Evolutionary conservation across 2,329 filamentous ascomycete species (phyloP).

Genomic region (Stemphylium beticola): DNA sequence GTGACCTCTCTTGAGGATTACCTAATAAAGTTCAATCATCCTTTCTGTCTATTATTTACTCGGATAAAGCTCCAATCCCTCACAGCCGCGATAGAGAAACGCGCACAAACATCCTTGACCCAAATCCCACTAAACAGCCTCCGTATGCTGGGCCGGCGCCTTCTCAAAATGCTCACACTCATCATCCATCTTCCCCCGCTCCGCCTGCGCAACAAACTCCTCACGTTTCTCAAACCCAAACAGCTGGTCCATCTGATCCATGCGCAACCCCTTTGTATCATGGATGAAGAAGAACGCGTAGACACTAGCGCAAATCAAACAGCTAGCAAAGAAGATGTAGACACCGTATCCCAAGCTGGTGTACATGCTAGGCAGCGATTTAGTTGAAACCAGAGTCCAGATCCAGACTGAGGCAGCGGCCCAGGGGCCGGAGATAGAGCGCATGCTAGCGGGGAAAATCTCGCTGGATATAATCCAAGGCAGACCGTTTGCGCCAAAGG

Average conservation of each 20-base stretch:
- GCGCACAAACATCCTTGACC: too few relatives aligned
- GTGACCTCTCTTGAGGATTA: too few relatives aligned
- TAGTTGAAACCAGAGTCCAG: constrained; percentile 50
- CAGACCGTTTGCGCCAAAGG: constrained; percentile 50
- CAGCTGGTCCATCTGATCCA: constrained; percentile 49
- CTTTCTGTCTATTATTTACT: too few relatives aligned
- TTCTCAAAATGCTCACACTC: constrained; percentile 29
- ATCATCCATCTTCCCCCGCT: constrained; percentile 13
- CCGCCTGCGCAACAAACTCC: constrained; percentile 6
- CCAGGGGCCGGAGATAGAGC: constrained; percentile 49
- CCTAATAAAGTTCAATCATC: too few relatives aligned
- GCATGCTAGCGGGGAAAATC: constrained; percentile 50
- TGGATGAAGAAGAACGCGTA: constrained; percentile 52
- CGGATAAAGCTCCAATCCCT: too few relatives aligned
- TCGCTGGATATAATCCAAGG: constrained; percentile 55
- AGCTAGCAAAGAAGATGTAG: constrained; percentile 51
- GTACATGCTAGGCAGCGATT: constrained; percentile 51
- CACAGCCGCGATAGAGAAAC: too few relatives aligned
- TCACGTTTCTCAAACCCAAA: constrained; percentile 41
- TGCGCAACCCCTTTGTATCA: constrained; percentile 48
- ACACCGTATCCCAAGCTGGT: constrained; percentile 48
- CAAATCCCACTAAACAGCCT: background rate
- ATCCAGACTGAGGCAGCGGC: constrained; percentile 48
- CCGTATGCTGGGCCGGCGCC: constrained; percentile 2
- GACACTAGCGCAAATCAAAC: constrained; percentile 44